Evolutionary conservation across 2,329 filamentous ascomycete genomes (phyloP).

Genomic region (Monilinia vaccinii-corymbosi): DNA sequence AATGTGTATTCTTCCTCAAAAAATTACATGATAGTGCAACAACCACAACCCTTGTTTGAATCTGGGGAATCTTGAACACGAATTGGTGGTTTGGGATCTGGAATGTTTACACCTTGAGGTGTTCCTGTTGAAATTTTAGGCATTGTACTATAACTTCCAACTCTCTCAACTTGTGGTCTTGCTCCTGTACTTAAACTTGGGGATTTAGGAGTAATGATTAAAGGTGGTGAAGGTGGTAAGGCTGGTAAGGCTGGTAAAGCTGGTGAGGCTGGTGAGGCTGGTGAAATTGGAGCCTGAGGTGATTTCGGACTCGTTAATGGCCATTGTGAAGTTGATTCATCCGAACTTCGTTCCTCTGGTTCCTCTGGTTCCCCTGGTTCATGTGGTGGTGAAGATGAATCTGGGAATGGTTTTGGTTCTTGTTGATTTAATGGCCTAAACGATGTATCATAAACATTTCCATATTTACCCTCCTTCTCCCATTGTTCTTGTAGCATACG

Average conservation of each 20-base stretch:
- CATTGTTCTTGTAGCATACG: slow-evolving; percentile 89
- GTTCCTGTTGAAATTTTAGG: slow-evolving; percentile 31
- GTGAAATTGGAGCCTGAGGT: not conserved
- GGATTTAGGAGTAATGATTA: slow-evolving; percentile 33
- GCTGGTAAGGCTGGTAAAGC: not conserved
- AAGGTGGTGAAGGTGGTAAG: not conserved
- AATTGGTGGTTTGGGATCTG: slow-evolving; percentile 34
- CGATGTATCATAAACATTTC: slow-evolving; percentile 76
- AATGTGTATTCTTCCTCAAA: not conserved
- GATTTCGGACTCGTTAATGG: slow-evolving; percentile 38
- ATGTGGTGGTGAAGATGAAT: slow-evolving; percentile 39
- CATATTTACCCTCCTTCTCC: slow-evolving; percentile 84
- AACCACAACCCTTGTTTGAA: slow-evolving; percentile 38
- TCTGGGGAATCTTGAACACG: slow-evolving; percentile 46
- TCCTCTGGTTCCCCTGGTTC: slow-evolving; percentile 11
- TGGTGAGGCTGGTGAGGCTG: not conserved
- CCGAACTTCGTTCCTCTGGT: slow-evolving; percentile 19
- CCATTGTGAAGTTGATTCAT: slow-evolving; percentile 42
- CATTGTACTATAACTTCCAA: slow-evolving; percentile 41
- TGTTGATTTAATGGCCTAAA: slow-evolving; percentile 65
- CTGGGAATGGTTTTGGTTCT: slow-evolving; percentile 68
- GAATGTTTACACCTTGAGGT: slow-evolving; percentile 26
- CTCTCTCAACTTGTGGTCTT: slow-evolving; percentile 34
- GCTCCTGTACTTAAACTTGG: slow-evolving; percentile 38
- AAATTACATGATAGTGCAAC: slow-evolving; percentile 41